Evolutionary conservation across 805 yeast species (phyloP).

Genomic region (Candida hispaniensis): DNA sequence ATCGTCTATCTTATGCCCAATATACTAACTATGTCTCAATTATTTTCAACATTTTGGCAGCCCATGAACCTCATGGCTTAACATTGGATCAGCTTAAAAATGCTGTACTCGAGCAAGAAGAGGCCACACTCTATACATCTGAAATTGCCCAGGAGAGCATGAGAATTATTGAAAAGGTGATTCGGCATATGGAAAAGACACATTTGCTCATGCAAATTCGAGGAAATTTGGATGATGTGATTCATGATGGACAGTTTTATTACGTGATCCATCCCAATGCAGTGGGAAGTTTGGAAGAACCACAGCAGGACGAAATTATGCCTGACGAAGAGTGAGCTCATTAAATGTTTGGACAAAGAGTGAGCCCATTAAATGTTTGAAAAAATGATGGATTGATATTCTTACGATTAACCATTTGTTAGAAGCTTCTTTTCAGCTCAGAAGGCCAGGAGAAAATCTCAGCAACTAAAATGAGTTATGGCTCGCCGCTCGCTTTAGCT

Average conservation of each 20-base stretch:
- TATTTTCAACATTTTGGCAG: too few relatives aligned
- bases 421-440: too few relatives aligned
- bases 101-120: background rate
- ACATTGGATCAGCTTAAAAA: too few relatives aligned
- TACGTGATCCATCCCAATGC: conserved; percentile 31
- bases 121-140: conserved; percentile 16
- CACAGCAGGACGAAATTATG: conserved; percentile 5
- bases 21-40: too few relatives aligned
- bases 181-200: conserved; percentile 75
- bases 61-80: too few relatives aligned
- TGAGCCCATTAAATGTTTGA: too few relatives aligned
- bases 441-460: too few relatives aligned
- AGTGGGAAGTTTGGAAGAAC: conserved; percentile 14
- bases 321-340: conserved; percentile 12
- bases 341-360: too few relatives aligned
- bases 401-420: too few relatives aligned
- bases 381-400: conserved; percentile 7
- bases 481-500: too few relatives aligned
- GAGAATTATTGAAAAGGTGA: conserved; percentile 62
- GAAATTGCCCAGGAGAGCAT: conserved; percentile 24
- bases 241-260: conserved; percentile 17
- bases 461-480: too few relatives aligned
- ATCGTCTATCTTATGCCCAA: too few relatives aligned
- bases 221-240: conserved; percentile 32
- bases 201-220: conserved; percentile 64